Evolutionary conservation across 75 land plant genomes (phyloP).

Genomic region (Azolla pinnata): DNA sequence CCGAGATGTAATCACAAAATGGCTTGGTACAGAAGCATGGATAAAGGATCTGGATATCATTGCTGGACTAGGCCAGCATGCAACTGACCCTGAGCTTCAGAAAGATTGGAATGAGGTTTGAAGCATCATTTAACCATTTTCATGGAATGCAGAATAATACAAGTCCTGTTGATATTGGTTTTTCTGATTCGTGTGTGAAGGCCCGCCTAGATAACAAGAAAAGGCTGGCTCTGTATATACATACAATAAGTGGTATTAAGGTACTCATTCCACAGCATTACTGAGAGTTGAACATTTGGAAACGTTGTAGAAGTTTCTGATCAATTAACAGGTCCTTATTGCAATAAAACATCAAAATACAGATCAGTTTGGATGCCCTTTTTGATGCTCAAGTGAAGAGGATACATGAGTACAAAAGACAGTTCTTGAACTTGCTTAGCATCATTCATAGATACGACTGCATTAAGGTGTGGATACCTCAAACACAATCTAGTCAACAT

Average conservation of each 20-base stretch:
- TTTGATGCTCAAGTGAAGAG: slow-evolving; percentile 76
- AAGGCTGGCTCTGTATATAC: slow-evolving; percentile 60
- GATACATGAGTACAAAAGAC: slow-evolving; percentile 78
- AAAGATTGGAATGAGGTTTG: slow-evolving; percentile 54
- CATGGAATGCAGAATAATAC: too few species aligned
- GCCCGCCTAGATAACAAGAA: slow-evolving; percentile 48
- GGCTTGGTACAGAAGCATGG: slow-evolving; percentile 78
- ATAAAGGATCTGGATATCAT: slow-evolving; percentile 51
- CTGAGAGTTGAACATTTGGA: too few species aligned
- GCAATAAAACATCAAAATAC: too few species aligned
- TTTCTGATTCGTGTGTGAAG: too few species aligned
- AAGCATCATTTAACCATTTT: neutral
- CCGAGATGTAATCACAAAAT: slow-evolving; percentile 53
- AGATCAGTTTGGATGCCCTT: slow-evolving; percentile 76
- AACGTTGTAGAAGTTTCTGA: too few species aligned
- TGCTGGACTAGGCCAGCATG: slow-evolving; percentile 41
- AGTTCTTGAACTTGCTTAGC: slow-evolving; percentile 55
- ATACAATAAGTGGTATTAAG: slow-evolving; percentile 52
- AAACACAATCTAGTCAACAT: too few species aligned
- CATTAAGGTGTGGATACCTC: slow-evolving; percentile 63
- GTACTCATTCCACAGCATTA: too few species aligned
- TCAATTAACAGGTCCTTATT: too few species aligned
- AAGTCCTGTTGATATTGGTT: too few species aligned
- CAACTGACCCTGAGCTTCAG: slow-evolving; percentile 41
- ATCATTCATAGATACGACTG: slow-evolving; percentile 69